Conservation (phyloP, 768 basidiomycete genomes). For the Mycena galopus region DNA sequence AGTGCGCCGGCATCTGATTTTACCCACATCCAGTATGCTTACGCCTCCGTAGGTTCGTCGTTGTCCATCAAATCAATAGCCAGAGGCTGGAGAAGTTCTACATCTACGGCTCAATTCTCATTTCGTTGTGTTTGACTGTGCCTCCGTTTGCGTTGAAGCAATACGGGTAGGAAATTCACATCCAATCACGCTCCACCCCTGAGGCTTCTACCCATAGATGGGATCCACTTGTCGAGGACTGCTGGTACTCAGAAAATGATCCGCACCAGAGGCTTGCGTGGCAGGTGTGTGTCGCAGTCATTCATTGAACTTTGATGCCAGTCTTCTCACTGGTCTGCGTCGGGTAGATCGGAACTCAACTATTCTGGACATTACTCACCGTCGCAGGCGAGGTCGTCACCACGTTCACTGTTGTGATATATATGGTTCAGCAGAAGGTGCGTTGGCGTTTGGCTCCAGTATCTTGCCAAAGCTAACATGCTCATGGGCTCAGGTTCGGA, state of each 20-base stretch:
- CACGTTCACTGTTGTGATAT: constrained; percentile 27
- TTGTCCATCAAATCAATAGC: constrained; percentile 36
- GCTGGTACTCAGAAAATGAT: constrained; percentile 41
- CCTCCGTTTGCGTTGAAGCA: constrained; percentile 39
- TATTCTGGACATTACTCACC: constrained; percentile 34
- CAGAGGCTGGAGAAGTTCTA: constrained; percentile 39
- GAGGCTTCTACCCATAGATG: constrained; percentile 25
- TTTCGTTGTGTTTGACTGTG: constrained; percentile 30
- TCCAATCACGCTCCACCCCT: neutral
- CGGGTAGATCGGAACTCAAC: constrained; percentile 34
- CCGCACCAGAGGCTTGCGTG: constrained; percentile 32
- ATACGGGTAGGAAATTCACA: constrained; percentile 32
- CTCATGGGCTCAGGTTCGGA: neutral
- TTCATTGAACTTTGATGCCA: too few relatives aligned
- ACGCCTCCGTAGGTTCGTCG: constrained; percentile 33
- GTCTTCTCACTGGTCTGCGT: neutral
- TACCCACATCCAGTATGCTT: neutral
- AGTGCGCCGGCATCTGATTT: constrained; percentile 23
- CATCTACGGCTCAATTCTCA: constrained; percentile 25
- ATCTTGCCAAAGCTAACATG: too few relatives aligned
- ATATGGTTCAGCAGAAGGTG: constrained; percentile 40
- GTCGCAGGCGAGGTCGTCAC: constrained; percentile 30
- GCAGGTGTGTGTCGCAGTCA: constrained; percentile 30
- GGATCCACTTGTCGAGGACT: constrained; percentile 39
- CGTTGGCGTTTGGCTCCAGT: neutral